Evolutionary conservation across 306 rosid genomes (phyloP).

Genomic region (Trifolium subterraneum): DNA sequence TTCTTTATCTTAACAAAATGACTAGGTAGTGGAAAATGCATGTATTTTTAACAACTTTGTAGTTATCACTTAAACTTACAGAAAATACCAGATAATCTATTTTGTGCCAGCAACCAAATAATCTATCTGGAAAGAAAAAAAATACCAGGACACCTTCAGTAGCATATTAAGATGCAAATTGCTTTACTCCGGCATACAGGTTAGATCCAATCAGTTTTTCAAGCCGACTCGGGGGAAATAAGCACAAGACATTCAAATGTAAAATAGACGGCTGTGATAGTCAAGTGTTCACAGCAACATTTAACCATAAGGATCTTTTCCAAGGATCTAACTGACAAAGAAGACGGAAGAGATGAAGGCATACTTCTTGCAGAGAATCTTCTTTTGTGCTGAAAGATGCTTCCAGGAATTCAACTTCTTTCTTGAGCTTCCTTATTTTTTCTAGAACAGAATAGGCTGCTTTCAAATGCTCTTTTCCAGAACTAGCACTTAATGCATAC

Average conservation of each 20-base stretch:
- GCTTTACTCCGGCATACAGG: slow-evolving; percentile 8
- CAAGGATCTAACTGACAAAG: slow-evolving; percentile 33
- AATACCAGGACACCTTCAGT: too few relatives aligned
- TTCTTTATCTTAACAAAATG: not conserved
- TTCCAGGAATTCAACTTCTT: slow-evolving; percentile 94
- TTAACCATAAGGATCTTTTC: slow-evolving; percentile 18
- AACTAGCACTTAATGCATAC: slow-evolving; percentile 73
- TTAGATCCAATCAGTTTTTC: slow-evolving; percentile 22
- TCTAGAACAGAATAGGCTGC: slow-evolving; percentile 98
- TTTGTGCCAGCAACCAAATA: too few relatives aligned
- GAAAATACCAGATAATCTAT: too few relatives aligned
- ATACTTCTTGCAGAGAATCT: slow-evolving; percentile 80
- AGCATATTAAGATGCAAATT: too few relatives aligned
- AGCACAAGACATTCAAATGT: not conserved
- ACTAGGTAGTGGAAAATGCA: not conserved
- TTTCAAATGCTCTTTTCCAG: slow-evolving; percentile 91
- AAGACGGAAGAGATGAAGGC: not conserved
- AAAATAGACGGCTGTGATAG: slow-evolving; percentile 3
- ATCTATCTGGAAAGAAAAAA: too few relatives aligned
- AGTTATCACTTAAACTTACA: slow-evolving; percentile 25
- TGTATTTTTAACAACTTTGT: slow-evolving; percentile 4
- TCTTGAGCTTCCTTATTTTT: slow-evolving; percentile 86
- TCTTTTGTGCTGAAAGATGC: slow-evolving; percentile 96
- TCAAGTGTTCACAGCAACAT: slow-evolving; percentile 15
- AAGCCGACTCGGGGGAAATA: not conserved